Conservation (phyloP, 371 early-diverging fungal species). For the Basidiobolus meristosporus region DNA sequence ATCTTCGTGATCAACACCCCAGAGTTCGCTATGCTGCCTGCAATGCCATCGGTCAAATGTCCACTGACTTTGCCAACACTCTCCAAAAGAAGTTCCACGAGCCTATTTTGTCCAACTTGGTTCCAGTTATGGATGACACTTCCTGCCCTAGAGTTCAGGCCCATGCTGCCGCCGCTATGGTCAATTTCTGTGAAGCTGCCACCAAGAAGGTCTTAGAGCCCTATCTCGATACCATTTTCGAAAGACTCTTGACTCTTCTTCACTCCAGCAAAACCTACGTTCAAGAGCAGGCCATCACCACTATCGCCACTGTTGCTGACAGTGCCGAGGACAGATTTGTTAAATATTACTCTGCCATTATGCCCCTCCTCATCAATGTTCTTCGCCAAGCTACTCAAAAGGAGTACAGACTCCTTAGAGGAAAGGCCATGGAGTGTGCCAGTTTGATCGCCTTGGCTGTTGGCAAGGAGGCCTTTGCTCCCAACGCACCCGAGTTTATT, state of each 20-base stretch:
- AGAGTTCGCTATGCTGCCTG: slow-evolving; percentile 92
- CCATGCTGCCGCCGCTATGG: slow-evolving; percentile 90
- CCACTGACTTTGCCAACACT: slow-evolving; percentile 81
- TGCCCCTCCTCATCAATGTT: slow-evolving; percentile 80
- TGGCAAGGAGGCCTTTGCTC: slow-evolving; percentile 66
- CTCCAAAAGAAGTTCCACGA: slow-evolving; percentile 70
- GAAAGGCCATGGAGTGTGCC: slow-evolving; percentile 92
- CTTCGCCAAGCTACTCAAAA: slow-evolving; percentile 60
- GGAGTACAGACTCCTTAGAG: slow-evolving; percentile 76
- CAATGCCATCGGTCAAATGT: slow-evolving; percentile 91
- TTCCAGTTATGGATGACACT: slow-evolving; percentile 70
- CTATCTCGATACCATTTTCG: slow-evolving; percentile 75
- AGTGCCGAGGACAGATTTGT: slow-evolving; percentile 72
- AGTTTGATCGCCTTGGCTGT: slow-evolving; percentile 77
- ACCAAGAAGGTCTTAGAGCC: slow-evolving; percentile 60
- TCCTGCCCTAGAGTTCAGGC: slow-evolving; percentile 72
- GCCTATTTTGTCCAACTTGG: slow-evolving; percentile 47
- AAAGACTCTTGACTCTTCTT: slow-evolving; percentile 62
- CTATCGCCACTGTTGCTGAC: slow-evolving; percentile 94
- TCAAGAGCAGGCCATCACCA: slow-evolving; percentile 93
- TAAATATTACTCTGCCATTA: slow-evolving; percentile 78
- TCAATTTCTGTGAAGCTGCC: slow-evolving; percentile 86
- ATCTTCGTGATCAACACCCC: slow-evolving; percentile 79
- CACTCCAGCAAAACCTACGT: slow-evolving; percentile 68
- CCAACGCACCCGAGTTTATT: slow-evolving; percentile 58